Evolutionary conservation across 2,329 filamentous ascomycete species (phyloP), one percentile per base, ranked within the genome.

Genomic region (Botrytis paeoniae): DNA sequence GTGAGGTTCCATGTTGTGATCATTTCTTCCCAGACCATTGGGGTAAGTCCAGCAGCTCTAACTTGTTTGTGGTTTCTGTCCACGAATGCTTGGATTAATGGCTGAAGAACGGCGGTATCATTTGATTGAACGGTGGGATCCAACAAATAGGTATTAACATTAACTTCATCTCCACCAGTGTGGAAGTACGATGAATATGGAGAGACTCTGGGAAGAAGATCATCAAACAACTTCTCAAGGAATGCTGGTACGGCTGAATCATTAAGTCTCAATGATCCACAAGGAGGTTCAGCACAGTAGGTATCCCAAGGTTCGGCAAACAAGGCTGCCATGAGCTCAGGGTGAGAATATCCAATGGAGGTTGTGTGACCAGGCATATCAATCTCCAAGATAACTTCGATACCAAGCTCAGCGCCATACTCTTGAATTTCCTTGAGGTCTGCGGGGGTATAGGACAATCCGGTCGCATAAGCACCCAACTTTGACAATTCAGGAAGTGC

Each of bases 21-120:
- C 86, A 96, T 94, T 82, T 97, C 94, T 81, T 97, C 93, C 94
- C 94, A 97, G 1, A 95, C 92, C 35, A 97, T 84, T 0, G 94
- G 93, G 8, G 86, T 88, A 69, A 97, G 83, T 7, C 91, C 91
- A 9, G 87, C 85, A 61, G 86, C 83, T 63, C 89, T 85, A 59
- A 96, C 85, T 63, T 90, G 88, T 43, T 82, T 85, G 81, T 95
- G 92, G 78, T 91, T 90, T 76, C 87, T 86, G 80, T 93, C 88
- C 75, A 97, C 84, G 80, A 97, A 94, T 73, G 86, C 88, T 80
- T 97, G 93, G 80, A 97, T 86, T 35, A 96, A 85, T 2, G 94
- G 93, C 79, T 89, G 86, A 54, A 97, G 84, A 22, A 95, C 86
- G 1, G 84, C 82, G 0, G 86, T 84, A 71, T 89, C 84, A 80